Conservation (phyloP, 768 basidiomycete genomes). For the Pleurotus tuoliensis region DNA sequence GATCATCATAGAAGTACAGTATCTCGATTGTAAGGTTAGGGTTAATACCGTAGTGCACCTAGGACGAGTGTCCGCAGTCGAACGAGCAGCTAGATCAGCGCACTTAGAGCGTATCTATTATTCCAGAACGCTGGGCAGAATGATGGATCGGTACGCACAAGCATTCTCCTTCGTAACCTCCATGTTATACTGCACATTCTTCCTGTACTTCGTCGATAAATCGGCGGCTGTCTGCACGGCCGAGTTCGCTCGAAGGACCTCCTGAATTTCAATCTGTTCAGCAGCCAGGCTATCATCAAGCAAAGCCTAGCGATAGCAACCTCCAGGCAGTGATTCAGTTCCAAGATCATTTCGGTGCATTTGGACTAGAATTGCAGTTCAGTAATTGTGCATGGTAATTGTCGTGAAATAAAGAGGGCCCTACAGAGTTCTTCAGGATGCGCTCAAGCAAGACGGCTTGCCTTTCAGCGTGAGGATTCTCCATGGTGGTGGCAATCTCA, state of each 20-base stretch:
- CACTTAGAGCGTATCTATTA: too few species aligned
- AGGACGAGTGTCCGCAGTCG: too few species aligned
- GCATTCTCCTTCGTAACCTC: conserved; percentile 57
- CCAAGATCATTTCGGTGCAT: conserved; percentile 86
- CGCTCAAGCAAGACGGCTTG: conserved; percentile 89
- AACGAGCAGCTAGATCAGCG: too few species aligned
- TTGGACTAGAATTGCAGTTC: conserved; percentile 56
- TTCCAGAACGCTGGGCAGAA: neutral
- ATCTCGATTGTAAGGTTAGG: neutral
- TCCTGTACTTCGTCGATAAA: conserved; percentile 80
- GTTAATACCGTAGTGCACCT: neutral
- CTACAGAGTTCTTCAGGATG: conserved; percentile 84
- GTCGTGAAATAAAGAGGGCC: conserved; percentile 19
- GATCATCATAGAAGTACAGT: neutral
- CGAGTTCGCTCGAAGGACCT: conserved; percentile 74
- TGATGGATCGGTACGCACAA: neutral
- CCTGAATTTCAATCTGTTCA: conserved; percentile 34
- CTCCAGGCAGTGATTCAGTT: conserved; percentile 85
- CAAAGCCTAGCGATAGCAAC: conserved; percentile 29
- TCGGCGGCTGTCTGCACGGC: conserved; percentile 80
- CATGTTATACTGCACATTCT: conserved; percentile 91
- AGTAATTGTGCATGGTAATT: neutral
- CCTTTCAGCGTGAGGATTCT: conserved; percentile 92
- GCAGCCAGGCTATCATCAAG: too few species aligned
- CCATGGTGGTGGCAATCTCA: conserved; percentile 49